Evolutionary conservation across 1,284 basidiomycete genomes (phyloP), one percentile per base, ranked within the genome.

Genomic region (Melampsora larici-populina): DNA sequence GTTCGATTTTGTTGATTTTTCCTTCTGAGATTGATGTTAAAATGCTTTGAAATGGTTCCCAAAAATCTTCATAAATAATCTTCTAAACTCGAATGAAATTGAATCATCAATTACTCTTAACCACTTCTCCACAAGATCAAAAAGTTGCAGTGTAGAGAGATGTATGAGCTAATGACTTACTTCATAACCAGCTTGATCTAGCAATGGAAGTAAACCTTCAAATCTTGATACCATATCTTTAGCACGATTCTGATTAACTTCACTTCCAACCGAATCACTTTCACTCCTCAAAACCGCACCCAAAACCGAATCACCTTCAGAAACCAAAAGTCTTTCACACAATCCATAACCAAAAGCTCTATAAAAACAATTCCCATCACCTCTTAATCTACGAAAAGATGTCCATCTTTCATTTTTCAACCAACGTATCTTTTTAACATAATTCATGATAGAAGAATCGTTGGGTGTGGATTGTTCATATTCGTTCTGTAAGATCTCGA

Each of bases 351-450:
- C 62, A 63, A 63, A 63, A 15, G 62, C 62, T 63, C 62, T 17
- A 33, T 63, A 63, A 63, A 63, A 63, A 18, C 62, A 63, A 33
- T 63, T 63, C 17, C 62, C 62, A 63, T 63, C 62, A 26, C 62
- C 62, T 63, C 62, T 63, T 7, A 63, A 33, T 33, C 31, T 63
- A 15, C 62, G 62, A 18, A 63, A 26, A 26, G 24, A 21, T 5
- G n/a, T 33, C 62, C 62, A 63, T 26, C 18, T 33, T 7, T 63
- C 3, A 29, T 4, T 21, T 33, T 63, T 63, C 4, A 63, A n/a
- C 62, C 62, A 63, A 63, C 31, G 24, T 9, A 63, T 63, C 31
- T 63, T 63, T 26, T 63, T 26, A 3, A 63, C 62, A 33, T 21
- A 63, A 55, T 55, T 49, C 21, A 21, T 55, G 24, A 55, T 55